A percentile compares a stretch with the other conserved stretches of the same genome.
phyloP scores from a whole-genome alignment of 1,139 yeast species.

The Pichia sp. region DNA sequence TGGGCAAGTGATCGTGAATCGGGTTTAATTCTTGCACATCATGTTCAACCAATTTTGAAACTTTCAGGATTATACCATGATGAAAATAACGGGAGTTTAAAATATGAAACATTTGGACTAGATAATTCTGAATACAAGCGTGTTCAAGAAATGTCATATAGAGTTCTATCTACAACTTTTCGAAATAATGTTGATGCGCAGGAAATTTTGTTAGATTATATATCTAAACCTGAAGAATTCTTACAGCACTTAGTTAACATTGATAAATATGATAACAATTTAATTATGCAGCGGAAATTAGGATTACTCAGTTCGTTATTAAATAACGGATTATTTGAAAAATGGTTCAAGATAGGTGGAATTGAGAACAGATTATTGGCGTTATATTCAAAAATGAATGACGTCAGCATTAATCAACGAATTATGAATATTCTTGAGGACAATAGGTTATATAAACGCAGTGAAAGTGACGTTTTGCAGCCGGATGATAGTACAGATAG shows the following conservation, averaged over 20 bases:
- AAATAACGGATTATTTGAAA: slow-evolving; percentile 16
- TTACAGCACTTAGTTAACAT: slow-evolving; percentile 12
- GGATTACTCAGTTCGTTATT: slow-evolving; percentile 24
- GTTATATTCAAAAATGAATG: slow-evolving; percentile 14
- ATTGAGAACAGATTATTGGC: slow-evolving; percentile 17
- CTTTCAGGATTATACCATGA: slow-evolving; percentile 21
- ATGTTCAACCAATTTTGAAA: slow-evolving; percentile 20
- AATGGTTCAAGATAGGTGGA: slow-evolving; percentile 9
- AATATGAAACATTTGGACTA: slow-evolving; percentile 6
- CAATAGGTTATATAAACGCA: slow-evolving; percentile 15
- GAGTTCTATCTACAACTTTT: slow-evolving; percentile 51
- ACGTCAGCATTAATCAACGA: slow-evolving; percentile 32
- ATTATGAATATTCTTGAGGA: slow-evolving; percentile 40
- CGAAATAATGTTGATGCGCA: slow-evolving; percentile 72
- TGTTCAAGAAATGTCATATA: slow-evolving; percentile 40
- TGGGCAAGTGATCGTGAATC: slow-evolving; percentile 60
- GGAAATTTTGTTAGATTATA: slow-evolving; percentile 18
- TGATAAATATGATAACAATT: not conserved
- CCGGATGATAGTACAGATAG: slow-evolving; percentile 17
- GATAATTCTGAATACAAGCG: slow-evolving; percentile 15
- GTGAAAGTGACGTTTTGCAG: not conserved
- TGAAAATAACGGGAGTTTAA: slow-evolving; percentile 2
- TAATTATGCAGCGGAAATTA: slow-evolving; percentile 23
- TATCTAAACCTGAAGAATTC: slow-evolving; percentile 17
- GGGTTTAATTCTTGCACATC: slow-evolving; percentile 40